Evolutionary conservation across 2,329 filamentous ascomycete genomes (phyloP).

Genomic region (Fusarium dimerum): DNA sequence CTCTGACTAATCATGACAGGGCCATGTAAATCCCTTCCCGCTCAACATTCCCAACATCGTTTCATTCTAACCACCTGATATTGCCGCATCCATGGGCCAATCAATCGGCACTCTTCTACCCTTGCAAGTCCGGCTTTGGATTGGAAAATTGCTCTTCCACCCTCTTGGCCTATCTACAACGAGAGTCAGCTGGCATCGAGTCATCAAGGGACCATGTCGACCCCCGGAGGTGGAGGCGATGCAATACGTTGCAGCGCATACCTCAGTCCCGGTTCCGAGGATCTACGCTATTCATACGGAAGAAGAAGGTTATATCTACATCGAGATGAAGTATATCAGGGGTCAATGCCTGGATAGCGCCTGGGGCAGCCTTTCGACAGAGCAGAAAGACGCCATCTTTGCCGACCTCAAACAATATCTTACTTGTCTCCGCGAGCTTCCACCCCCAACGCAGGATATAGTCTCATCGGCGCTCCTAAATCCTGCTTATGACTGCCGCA

Average conservation of each 20-base stretch:
- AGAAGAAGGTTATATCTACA: conserved; percentile 17
- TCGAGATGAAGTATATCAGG: conserved; percentile 30
- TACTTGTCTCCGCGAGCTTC: conserved; percentile 24
- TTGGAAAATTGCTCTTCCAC: conserved; percentile 27
- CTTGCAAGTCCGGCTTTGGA: conserved; percentile 28
- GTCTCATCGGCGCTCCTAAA: conserved; percentile 30
- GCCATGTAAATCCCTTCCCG: no score
- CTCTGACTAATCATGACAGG: no score
- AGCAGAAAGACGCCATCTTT: conserved; percentile 20
- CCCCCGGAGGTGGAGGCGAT: conserved; percentile 33
- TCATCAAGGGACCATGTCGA: conserved; percentile 33
- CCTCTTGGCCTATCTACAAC: conserved; percentile 11
- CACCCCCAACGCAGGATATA: conserved; percentile 20
- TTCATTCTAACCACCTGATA: no score
- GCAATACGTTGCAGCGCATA: conserved; percentile 31
- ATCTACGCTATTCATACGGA: conserved; percentile 27
- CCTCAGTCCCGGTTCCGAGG: conserved; percentile 29
- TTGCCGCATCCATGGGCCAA: conserved; percentile 26
- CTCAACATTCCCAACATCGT: no score
- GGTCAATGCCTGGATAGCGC: conserved; percentile 19
- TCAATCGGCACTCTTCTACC: conserved; percentile 27
- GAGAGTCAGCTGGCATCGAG: conserved; percentile 30
- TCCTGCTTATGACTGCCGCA: conserved; percentile 25
- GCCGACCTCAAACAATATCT: conserved; percentile 27
- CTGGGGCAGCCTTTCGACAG: conserved; percentile 20